Evolutionary conservation across 495 filamentous ascomycete species (phyloP).

Genomic region (Saxophila tyrrhenica): DNA sequence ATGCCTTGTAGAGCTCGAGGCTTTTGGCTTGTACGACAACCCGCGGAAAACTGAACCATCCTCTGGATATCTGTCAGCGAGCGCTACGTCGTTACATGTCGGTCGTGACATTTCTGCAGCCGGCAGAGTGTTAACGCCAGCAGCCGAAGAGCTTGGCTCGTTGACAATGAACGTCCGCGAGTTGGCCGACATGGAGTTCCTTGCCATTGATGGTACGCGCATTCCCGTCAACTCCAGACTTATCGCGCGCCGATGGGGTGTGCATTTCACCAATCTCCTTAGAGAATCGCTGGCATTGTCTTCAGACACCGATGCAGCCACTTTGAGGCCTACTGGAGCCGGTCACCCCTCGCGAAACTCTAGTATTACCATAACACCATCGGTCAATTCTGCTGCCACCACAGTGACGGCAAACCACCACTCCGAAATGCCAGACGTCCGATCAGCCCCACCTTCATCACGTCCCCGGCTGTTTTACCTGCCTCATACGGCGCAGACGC

Average conservation of each 20-base stretch:
- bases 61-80: conserved; percentile 70
- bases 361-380: conserved; percentile 73
- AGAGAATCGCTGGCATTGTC: conserved; percentile 57
- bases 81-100: conserved; percentile 40
- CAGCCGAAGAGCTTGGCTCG: conserved; percentile 76
- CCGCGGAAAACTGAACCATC: conserved; percentile 64
- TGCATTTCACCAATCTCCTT: conserved; percentile 84
- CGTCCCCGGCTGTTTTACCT: conserved; percentile 82
- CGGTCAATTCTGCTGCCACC: conserved; percentile 44
- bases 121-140: conserved; percentile 53
- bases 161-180: conserved; percentile 67
- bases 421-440: conserved; percentile 38
- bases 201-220: conserved; percentile 78
- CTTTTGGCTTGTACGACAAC: conserved; percentile 94
- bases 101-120: conserved; percentile 40
- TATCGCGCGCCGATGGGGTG: conserved; percentile 79
- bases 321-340: conserved; percentile 36
- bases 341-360: conserved; percentile 50
- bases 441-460: conserved; percentile 45
- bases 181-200: conserved; percentile 92
- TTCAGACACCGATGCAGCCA: conserved; percentile 42
- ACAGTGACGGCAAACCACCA: conserved; percentile 40
- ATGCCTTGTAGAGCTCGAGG: conserved; percentile 91
- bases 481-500: conserved; percentile 78
- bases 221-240: conserved; percentile 89